Conservation (phyloP, 1,139 yeast genomes). For the Candida tropicalis region DNA sequence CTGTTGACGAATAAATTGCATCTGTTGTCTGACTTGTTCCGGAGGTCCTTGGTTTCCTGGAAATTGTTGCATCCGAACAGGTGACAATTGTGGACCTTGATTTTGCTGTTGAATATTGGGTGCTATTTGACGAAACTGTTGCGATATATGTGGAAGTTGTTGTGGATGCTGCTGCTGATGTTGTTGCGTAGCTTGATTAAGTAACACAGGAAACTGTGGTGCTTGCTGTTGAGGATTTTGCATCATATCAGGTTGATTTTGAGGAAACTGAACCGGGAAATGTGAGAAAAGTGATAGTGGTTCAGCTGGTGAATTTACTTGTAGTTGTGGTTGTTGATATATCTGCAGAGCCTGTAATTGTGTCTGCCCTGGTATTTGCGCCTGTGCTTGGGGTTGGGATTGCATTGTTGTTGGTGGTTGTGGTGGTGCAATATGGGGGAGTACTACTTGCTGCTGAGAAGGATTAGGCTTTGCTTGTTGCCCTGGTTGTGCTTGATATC, state of each 20-base stretch:
- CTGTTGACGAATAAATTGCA: background rate
- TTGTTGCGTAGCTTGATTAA: too few relatives aligned
- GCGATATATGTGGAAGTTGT: background rate
- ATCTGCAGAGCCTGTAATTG: slow-evolving; percentile 2
- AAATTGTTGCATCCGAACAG: background rate
- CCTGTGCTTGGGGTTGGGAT: background rate
- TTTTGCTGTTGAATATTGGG: too few relatives aligned
- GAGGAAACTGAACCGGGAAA: background rate
- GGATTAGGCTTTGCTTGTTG: background rate
- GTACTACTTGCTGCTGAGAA: background rate
- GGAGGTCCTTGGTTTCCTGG: background rate
- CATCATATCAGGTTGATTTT: too few relatives aligned
- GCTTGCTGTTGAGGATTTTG: background rate
- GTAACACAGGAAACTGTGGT: background rate
- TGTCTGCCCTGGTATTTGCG: background rate
- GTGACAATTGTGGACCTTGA: background rate
- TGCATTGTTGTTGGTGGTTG: background rate
- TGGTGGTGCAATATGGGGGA: too few relatives aligned
- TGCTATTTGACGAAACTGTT: background rate
- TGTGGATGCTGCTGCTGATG: background rate
- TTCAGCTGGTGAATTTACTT: background rate
- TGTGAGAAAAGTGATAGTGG: background rate
- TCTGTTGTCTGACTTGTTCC: background rate
- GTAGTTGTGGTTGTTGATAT: slow-evolving; percentile 13
- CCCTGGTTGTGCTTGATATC: too few relatives aligned